A percentile compares a stretch with the other conserved stretches of the same genome.
Evolutionary conservation across 2,329 filamentous ascomycete species (phyloP).

Genomic region (Pseudogymnoascus sp.): DNA sequence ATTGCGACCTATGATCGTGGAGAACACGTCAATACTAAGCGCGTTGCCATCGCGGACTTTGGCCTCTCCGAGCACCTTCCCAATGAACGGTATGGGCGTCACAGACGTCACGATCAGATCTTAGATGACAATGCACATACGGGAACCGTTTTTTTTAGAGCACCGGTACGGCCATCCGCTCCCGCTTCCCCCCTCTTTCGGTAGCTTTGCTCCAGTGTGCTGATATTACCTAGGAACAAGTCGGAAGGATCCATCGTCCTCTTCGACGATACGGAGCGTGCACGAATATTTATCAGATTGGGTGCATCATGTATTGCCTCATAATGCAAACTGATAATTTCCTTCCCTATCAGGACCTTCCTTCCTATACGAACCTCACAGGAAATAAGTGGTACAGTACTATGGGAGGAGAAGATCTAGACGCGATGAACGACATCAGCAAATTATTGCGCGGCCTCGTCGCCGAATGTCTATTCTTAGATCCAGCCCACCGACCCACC

Average conservation of each 20-base stretch:
- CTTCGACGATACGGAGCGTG: neutral
- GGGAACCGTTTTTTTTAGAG: neutral
- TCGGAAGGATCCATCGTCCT: neutral
- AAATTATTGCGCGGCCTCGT: neutral
- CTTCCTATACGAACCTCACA: neutral
- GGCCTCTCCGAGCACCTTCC: neutral
- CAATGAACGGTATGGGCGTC: neutral
- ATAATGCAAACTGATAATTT: neutral
- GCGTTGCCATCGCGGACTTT: neutral
- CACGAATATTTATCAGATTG: neutral
- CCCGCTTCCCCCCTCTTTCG: neutral
- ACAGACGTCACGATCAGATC: neutral
- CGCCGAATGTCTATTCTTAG: neutral
- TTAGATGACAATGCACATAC: neutral
- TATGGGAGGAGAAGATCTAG: neutral
- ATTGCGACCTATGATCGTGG: neutral
- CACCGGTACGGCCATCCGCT: neutral
- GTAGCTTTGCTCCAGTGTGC: neutral
- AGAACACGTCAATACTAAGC: neutral
- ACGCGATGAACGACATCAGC: neutral
- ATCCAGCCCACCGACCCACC: neutral
- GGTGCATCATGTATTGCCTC: neutral
- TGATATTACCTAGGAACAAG: neutral
- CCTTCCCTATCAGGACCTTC: neutral
- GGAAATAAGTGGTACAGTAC: neutral